phyloP scores from a whole-genome alignment of 768 basidiomycete species.

The Boletellus ananiceps region DNA sequence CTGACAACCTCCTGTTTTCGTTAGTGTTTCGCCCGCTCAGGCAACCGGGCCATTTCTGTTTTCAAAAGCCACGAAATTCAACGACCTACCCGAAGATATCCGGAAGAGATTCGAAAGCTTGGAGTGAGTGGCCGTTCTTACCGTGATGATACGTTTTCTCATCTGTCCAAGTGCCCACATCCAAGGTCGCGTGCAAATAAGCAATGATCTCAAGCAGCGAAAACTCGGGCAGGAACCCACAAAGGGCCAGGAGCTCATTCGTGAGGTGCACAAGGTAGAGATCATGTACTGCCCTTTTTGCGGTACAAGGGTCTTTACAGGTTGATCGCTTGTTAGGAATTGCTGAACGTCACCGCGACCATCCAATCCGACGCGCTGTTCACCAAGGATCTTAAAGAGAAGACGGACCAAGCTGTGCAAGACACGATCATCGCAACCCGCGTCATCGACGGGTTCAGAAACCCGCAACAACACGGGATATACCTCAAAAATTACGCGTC shows the following conservation, averaged over 20 bases:
- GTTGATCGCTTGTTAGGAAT: slow-evolving; percentile 45
- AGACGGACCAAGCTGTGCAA: slow-evolving; percentile 74
- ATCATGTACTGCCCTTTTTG: not conserved
- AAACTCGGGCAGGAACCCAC: slow-evolving; percentile 72
- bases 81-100: slow-evolving; percentile 69
- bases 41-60: slow-evolving; percentile 27
- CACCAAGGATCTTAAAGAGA: slow-evolving; percentile 65
- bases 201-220: slow-evolving; percentile 71
- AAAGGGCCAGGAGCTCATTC: slow-evolving; percentile 68
- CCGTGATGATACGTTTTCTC: not conserved
- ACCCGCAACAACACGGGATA: slow-evolving; percentile 64
- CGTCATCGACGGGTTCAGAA: slow-evolving; percentile 74
- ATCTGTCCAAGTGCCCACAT: slow-evolving; percentile 51
- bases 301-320: not conserved
- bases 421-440: slow-evolving; percentile 75
- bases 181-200: slow-evolving; percentile 75
- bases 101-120: slow-evolving; percentile 62
- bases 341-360: slow-evolving; percentile 55
- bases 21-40: slow-evolving; percentile 30
- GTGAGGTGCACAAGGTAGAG: slow-evolving; percentile 59
- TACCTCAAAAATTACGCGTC: slow-evolving; percentile 73
- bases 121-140: slow-evolving; percentile 48
- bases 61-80: slow-evolving; percentile 67
- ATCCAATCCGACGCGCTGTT: slow-evolving; percentile 64
- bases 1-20: slow-evolving; percentile 1